These are phyloP conservation scores for Aureobasidium mangrovei DNA, from an alignment of 2,329 filamentous ascomycete genomes.

Conservation along the genomic window DNA sequence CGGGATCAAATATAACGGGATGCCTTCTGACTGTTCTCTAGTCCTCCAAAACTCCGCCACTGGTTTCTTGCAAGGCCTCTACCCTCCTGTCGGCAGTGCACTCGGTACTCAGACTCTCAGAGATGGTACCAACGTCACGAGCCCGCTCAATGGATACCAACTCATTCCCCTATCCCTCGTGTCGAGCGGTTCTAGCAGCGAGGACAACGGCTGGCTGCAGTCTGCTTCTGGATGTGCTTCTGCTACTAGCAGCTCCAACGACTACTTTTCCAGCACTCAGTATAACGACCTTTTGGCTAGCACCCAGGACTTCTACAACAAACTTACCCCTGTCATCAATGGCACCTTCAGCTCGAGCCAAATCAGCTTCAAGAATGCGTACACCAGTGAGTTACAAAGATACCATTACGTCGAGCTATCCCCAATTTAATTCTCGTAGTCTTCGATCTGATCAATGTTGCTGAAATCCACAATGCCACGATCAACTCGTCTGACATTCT, in stretches of 20 bases:
- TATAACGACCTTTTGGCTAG: constrained; percentile 41
- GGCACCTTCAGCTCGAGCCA: constrained; percentile 40
- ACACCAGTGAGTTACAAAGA: constrained; percentile 45
- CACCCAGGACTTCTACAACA: constrained; percentile 47
- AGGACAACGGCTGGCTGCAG: constrained; percentile 46
- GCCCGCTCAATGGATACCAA: constrained; percentile 74
- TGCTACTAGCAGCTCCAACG: constrained; percentile 49
- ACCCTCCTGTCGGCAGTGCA: constrained; percentile 60
- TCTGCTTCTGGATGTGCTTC: constrained; percentile 47
- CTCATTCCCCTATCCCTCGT: constrained; percentile 65
- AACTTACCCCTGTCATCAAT: constrained; percentile 45
- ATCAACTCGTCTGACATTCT: constrained; percentile 52
- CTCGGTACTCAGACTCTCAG: constrained; percentile 51
- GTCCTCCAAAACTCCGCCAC: constrained; percentile 74
- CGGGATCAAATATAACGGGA: not conserved
- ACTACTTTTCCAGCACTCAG: constrained; percentile 45
- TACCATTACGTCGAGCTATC: not conserved
- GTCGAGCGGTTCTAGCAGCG: constrained; percentile 40
- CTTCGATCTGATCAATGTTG: constrained; percentile 56
- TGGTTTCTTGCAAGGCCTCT: constrained; percentile 77
- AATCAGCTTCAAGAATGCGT: constrained; percentile 54
- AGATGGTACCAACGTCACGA: constrained; percentile 58
- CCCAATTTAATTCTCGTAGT: constrained; percentile 28
- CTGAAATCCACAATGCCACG: constrained; percentile 52
- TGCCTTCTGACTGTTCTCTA: not conserved